Base-by-base conservation (phyloP, 768 basidiomycete species). In the Pleurotus tuber-regium region DNA sequence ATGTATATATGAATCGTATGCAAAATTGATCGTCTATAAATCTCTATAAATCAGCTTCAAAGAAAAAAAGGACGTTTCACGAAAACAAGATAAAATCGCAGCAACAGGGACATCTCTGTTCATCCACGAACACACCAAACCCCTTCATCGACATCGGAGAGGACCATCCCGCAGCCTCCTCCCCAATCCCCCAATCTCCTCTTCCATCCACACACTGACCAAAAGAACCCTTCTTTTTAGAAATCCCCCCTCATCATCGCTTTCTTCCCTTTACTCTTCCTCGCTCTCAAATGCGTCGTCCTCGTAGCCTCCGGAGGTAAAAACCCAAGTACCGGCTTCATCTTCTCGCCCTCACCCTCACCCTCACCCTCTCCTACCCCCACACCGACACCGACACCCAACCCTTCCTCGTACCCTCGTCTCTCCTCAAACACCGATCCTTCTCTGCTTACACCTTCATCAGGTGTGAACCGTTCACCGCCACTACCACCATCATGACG, bases 251-350 rank as follows among this genome's bases (percentile, higher is more conserved):
- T 67, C 54, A 75, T 56, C 33, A 65, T 65, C 5, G 70, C 65
- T 56, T 75, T 76, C 58, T 61, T 70, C 54, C 72, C 68, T 56
- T 65, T 72, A 44, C 71, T 76, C 62, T 71, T 76, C 55, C 76
- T 64, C 11, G 66, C 69, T 50, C 69, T 64, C 23, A 74, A 58
- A 53, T 67, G 67, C 4, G 59, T 54, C 16, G 64, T 63, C 50
- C 71, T 66, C 25, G 66, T 65, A 0, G 66, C 63, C 21, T 68
- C 59, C 6, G 78, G 77, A 26, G 78, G 78, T 42, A 74, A 53
- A 63, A 79, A 82, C 2, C 76, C 79, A 53, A 78, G 72, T 18
- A 65, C 53, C 4, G 75, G 66, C 59, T 69, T 70, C 61, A 70
- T 65, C 21, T 61, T 58, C 51, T 63, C 70, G 19, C 64, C 57